Percentiles rank a stretch among this genome's conserved stretches.
phyloP scores from a whole-genome alignment of 306 rosid genomes.

The Canavalia gladiata region DNA sequence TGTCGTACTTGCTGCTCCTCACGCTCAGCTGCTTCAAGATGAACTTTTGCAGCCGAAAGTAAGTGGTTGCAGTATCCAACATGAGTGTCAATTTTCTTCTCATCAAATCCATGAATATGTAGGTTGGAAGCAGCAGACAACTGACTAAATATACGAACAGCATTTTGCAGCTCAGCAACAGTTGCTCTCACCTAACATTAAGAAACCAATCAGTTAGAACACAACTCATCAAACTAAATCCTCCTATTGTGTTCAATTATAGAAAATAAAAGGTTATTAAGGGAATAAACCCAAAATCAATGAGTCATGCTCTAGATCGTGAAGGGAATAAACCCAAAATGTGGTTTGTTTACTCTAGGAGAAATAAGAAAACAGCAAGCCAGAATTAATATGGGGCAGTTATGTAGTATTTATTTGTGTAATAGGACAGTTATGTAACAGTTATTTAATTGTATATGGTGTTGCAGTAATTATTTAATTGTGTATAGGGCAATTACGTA shows the following conservation, averaged over 20 bases:
- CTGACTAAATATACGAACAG: conserved; percentile 95
- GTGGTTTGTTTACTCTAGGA: no score
- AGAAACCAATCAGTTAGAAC: conserved; percentile 42
- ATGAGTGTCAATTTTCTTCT: conserved; percentile 98
- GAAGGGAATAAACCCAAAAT: no score
- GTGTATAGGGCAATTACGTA: no score
- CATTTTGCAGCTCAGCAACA: conserved; percentile 92
- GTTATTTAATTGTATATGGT: no score
- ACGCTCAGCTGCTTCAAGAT: conserved; percentile 90
- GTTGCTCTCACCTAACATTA: conserved; percentile 84
- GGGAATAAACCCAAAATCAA: not conserved
- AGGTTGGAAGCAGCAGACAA: conserved; percentile 99
- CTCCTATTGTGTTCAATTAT: not conserved
- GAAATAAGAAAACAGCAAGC: no score
- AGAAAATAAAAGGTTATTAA: not conserved
- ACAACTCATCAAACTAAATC: conserved; percentile 21
- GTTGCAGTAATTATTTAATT: no score
- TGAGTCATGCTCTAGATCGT: no score
- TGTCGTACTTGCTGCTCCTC: conserved; percentile 94
- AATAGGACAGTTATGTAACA: no score
- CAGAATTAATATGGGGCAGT: no score
- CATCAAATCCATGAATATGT: conserved; percentile 98
- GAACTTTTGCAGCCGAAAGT: conserved; percentile 88
- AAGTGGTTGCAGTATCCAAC: conserved; percentile 95
- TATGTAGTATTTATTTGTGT: no score